A percentile compares a stretch with the other conserved stretches of the same genome.
phyloP scores from a whole-genome alignment of 2,329 filamentous ascomycete species.

The Myrmaecium sp. region DNA sequence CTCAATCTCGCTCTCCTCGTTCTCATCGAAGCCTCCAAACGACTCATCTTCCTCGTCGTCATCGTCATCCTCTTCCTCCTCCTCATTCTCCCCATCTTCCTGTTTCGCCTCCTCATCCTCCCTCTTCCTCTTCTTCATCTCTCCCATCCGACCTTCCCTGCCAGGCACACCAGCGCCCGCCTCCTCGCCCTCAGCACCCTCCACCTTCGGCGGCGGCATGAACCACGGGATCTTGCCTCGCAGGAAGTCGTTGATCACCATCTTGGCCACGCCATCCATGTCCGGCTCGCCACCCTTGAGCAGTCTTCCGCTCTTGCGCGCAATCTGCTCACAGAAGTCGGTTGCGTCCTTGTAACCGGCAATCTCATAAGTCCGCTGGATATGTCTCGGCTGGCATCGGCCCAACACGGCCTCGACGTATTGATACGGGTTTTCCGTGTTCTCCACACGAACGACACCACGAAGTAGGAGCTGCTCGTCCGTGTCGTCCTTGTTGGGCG shows the following conservation, averaged over 20 bases:
- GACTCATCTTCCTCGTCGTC: constrained; percentile 8
- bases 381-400: constrained; percentile 69
- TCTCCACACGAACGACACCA: constrained; percentile 86
- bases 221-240: constrained; percentile 95
- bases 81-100: constrained; percentile 28
- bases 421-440: constrained; percentile 89
- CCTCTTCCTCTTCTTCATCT: constrained; percentile 71
- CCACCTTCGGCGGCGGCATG: constrained; percentile 49
- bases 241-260: constrained; percentile 92
- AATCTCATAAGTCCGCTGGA: constrained; percentile 85
- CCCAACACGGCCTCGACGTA: constrained; percentile 74
- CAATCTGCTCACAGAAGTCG: constrained; percentile 74
- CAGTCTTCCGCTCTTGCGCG: constrained; percentile 70
- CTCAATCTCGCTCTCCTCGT: constrained; percentile 8
- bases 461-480: constrained; percentile 78
- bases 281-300: constrained; percentile 90
- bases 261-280: constrained; percentile 86
- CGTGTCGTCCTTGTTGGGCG: constrained; percentile 67
- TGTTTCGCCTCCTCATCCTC: constrained; percentile 14
- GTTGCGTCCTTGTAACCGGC: constrained; percentile 60
- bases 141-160: constrained; percentile 61
- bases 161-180: constrained; percentile 44
- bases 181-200: constrained; percentile 33
- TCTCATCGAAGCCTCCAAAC: constrained; percentile 6
- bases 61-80: constrained; percentile 15